phyloP scores from a whole-genome alignment of 306 rosid species.

The Hippophae rhamnoides region DNA sequence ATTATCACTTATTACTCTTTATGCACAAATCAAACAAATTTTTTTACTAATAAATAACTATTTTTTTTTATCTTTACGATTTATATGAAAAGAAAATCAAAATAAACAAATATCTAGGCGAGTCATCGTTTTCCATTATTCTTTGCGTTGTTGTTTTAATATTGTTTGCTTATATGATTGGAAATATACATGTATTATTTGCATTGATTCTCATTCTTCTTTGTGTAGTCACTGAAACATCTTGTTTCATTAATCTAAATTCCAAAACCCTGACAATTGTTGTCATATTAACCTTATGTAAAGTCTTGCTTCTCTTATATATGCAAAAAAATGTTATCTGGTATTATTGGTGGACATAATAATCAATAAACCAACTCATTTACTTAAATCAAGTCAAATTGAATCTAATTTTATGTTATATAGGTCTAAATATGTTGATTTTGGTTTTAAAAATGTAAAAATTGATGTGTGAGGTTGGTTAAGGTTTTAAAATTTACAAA shows the following conservation, averaged over 20 bases:
- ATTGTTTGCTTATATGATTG: slow-evolving; percentile 62
- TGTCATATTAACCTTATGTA: no score
- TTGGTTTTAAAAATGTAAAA: no score
- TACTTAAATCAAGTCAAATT: no score
- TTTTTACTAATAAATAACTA: neutral
- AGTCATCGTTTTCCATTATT: slow-evolving; percentile 56
- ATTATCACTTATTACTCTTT: no score
- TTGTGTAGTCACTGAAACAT: neutral
- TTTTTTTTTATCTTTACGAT: slow-evolving; percentile 27
- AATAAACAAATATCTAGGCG: slow-evolving; percentile 54
- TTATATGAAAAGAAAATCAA: slow-evolving; percentile 69
- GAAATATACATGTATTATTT: slow-evolving; percentile 70
- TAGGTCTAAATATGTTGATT: no score
- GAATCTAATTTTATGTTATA: no score
- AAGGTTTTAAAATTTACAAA: no score
- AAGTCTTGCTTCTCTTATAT: no score
- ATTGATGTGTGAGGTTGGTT: no score
- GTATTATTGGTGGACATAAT: no score
- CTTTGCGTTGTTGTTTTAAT: slow-evolving; percentile 57
- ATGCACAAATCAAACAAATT: neutral
- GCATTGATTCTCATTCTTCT: neutral
- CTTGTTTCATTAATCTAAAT: neutral
- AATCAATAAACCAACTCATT: no score
- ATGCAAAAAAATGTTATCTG: no score
- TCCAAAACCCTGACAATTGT: neutral